Evolutionary conservation across 805 yeast species (phyloP).

Genomic region (Candida tallmaniae): DNA sequence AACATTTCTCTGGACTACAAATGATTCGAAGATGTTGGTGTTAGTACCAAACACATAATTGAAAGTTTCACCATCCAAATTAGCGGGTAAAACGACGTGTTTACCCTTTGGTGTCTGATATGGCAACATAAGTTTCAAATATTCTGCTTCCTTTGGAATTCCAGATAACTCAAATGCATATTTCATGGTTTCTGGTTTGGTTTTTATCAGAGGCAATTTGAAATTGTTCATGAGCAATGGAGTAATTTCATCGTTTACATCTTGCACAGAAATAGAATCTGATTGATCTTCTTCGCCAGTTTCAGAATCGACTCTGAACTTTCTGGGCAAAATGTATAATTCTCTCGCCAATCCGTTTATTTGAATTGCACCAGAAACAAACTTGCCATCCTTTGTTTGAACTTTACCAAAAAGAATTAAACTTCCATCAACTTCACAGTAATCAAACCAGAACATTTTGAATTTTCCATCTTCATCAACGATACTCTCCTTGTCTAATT

Average conservation of each 20-base stretch:
- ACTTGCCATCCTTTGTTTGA: slow-evolving; percentile 49
- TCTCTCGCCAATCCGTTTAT: slow-evolving; percentile 66
- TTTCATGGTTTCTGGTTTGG: slow-evolving; percentile 68
- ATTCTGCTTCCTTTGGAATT: slow-evolving; percentile 75
- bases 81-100: slow-evolving; percentile 49
- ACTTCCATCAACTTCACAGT: slow-evolving; percentile 66
- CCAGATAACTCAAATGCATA: slow-evolving; percentile 86
- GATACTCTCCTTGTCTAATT: slow-evolving; percentile 23
- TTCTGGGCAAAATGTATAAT: slow-evolving; percentile 72
- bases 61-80: slow-evolving; percentile 72
- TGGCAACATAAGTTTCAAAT: slow-evolving; percentile 74
- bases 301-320: slow-evolving; percentile 37
- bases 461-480: slow-evolving; percentile 30
- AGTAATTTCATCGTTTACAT: slow-evolving; percentile 73
- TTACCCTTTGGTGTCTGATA: slow-evolving; percentile 57
- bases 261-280: slow-evolving; percentile 47
- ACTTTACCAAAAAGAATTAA: slow-evolving; percentile 80
- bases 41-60: slow-evolving; percentile 75
- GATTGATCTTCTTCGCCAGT: slow-evolving; percentile 36
- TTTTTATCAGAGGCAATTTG: slow-evolving; percentile 58
- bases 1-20: slow-evolving; percentile 73
- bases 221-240: slow-evolving; percentile 59
- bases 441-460: slow-evolving; percentile 88
- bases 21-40: slow-evolving; percentile 74
- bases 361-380: slow-evolving; percentile 74